These are phyloP conservation scores for Plasmodium relictum DNA, from an alignment of 169 alveolate species.

Conservation along the genomic window DNA sequence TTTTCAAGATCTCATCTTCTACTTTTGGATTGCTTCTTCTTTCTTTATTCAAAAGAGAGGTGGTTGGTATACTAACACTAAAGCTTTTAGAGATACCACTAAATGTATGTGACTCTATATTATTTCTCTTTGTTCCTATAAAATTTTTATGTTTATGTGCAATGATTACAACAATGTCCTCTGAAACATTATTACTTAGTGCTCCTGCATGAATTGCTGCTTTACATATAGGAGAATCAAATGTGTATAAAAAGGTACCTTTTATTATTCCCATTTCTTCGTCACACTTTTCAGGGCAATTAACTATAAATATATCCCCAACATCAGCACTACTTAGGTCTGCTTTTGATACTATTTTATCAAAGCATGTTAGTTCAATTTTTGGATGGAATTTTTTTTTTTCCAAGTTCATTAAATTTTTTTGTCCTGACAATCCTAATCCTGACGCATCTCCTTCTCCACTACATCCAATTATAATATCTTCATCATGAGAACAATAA, in stretches of 20 bases:
- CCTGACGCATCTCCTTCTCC: constrained; percentile 66
- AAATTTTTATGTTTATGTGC: constrained; percentile 43
- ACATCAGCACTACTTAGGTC: constrained; percentile 79
- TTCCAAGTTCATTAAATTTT: constrained; percentile 78
- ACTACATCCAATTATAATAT: constrained; percentile 82
- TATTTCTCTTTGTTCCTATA: constrained; percentile 62
- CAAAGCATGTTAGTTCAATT: constrained; percentile 84
- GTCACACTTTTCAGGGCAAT: constrained; percentile 77
- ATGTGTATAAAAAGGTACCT: constrained; percentile 92
- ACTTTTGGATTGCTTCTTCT: constrained; percentile 48
- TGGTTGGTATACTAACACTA: constrained; percentile 64
- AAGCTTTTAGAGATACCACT: constrained; percentile 49
- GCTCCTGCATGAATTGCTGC: constrained; percentile 94
- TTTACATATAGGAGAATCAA: constrained; percentile 92
- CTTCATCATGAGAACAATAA: constrained; percentile 87
- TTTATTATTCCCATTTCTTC: constrained; percentile 79
- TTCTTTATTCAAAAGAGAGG: constrained; percentile 42
- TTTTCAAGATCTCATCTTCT: constrained; percentile 27
- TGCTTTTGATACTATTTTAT: constrained; percentile 79
- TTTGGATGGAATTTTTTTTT: constrained; percentile 79
- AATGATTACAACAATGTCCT: constrained; percentile 78
- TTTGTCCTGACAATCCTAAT: background rate
- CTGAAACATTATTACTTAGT: constrained; percentile 82
- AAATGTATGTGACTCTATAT: constrained; percentile 64
- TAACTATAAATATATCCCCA: constrained; percentile 77